Evolutionary conservation across 371 early-diverging fungal genomes (phyloP).

Genomic region (Mucor saturninus): DNA sequence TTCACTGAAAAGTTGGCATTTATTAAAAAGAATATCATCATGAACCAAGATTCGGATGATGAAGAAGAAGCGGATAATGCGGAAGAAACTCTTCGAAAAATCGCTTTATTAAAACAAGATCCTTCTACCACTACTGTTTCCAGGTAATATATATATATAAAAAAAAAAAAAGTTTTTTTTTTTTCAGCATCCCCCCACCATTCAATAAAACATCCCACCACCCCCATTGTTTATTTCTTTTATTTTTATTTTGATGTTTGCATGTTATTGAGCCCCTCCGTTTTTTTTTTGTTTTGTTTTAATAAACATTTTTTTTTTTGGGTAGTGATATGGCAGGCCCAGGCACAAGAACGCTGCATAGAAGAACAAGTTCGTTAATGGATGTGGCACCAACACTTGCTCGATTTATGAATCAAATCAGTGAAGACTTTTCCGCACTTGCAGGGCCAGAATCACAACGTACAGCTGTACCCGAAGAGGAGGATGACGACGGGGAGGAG

Average conservation of each 20-base stretch:
- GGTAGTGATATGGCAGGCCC: neutral
- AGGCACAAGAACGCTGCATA: neutral
- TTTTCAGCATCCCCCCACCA: neutral
- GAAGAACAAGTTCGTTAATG: slow-evolving; percentile 32
- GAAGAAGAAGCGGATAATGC: slow-evolving; percentile 28
- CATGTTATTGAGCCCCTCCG: too few relatives aligned
- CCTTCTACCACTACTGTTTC: neutral
- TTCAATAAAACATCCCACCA: too few relatives aligned
- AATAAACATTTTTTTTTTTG: neutral
- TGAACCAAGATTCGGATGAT: slow-evolving; percentile 47
- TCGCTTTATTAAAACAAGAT: neutral
- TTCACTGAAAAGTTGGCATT: slow-evolving; percentile 50
- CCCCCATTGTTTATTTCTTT: too few relatives aligned
- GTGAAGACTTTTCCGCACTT: slow-evolving; percentile 31
- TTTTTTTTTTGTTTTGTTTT: too few relatives aligned
- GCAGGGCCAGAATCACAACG: slow-evolving; percentile 29
- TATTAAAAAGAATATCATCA: slow-evolving; percentile 52
- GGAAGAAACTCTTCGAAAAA: slow-evolving; percentile 15
- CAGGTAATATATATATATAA: slow-evolving; percentile 2
- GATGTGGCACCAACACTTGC: slow-evolving; percentile 36
- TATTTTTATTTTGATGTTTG: too few relatives aligned
- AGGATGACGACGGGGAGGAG: slow-evolving; percentile 31
- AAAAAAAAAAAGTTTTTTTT: neutral
- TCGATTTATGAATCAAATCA: slow-evolving; percentile 40
- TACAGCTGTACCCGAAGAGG: slow-evolving; percentile 1